Evolutionary conservation across 139 green algal species (phyloP), one percentile per base, ranked within the genome.

Genomic region (Chlorella sp.): DNA sequence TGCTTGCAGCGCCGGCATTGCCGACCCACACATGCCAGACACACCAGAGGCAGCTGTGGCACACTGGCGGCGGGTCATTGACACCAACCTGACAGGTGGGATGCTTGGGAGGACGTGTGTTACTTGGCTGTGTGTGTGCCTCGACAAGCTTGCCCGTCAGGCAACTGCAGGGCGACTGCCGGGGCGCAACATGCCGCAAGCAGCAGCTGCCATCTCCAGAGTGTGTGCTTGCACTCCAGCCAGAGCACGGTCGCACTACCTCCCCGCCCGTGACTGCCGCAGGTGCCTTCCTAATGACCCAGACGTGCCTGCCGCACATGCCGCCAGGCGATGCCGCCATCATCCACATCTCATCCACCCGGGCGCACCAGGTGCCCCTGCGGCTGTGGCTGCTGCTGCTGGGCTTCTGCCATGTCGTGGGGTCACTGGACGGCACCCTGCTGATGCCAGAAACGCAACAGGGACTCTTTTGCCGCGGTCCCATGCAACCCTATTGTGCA

Each of bases 261-360:
- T 6, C n/a, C 7, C 18, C 4, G 3, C 9, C 55, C 30, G 62
- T 16, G 39, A 26, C 34, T 44, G 13, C 57, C 60, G 62, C 82
- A 93, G 90, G 90, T 15, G 82, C 91, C 3, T 94, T 92, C 51
- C 30, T 94, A 11, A 73, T 94, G 68, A 87, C 76, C 13, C 83
- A 92, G 68, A 78, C 60, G 1, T 72, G 89, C 16, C 47, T 84
- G 36, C 91, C 91, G 17, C 68, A 89, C 76, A 85, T 94, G 84
- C 71, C 55, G 6, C 25, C 71, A 11, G 86, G 87, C 0, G 69
- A 87, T 16, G 82, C 86, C 16, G 69, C 81, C 73, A 93, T 94
- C 44, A 73, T 92, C 30, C 86, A 94, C 68, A 92, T 94, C 64
- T 88, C 87, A 39, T 87, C 68, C 74, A 94, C 91, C 2, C 74